phyloP scores from a whole-genome alignment of 2,329 filamentous ascomycete species.

The Ceratocystis papillata region DNA sequence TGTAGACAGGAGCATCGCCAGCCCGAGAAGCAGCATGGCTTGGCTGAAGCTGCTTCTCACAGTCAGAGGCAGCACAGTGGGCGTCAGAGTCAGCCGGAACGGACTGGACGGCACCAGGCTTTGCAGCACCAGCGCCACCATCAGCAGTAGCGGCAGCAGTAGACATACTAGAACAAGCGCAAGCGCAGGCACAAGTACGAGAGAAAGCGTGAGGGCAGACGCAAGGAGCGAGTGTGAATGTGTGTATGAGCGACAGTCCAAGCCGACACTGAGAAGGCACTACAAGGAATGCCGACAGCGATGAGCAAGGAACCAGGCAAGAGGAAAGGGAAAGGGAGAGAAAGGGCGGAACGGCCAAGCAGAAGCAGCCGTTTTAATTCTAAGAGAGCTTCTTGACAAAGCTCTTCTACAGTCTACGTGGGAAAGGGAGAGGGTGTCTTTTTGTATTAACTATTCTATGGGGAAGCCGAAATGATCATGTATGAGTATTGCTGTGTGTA shows the following conservation, averaged over 20 bases:
- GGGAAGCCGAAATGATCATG: too few relatives aligned
- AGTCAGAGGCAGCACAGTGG: background rate
- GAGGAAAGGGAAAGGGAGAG: too few relatives aligned
- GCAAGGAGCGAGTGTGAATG: background rate
- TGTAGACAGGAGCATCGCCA: conserved; percentile 24
- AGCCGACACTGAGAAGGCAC: too few relatives aligned
- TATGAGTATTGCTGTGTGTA: too few relatives aligned
- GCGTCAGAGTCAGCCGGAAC: background rate
- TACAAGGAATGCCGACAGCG: too few relatives aligned
- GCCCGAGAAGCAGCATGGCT: background rate
- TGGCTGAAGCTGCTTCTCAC: background rate
- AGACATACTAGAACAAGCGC: background rate
- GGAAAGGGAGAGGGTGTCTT: too few relatives aligned
- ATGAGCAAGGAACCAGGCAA: too few relatives aligned
- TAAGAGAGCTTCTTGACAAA: too few relatives aligned
- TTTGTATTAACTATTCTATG: too few relatives aligned
- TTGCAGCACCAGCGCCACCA: too few relatives aligned
- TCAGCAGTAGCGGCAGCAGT: background rate
- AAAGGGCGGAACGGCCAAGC: background rate
- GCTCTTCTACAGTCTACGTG: too few relatives aligned
- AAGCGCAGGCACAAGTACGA: background rate
- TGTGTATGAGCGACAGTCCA: too few relatives aligned
- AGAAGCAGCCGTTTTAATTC: background rate
- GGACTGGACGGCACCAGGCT: background rate
- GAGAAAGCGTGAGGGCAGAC: background rate